Evolutionary conservation across 345 rosid species (phyloP).

Genomic region (Passiflora organensis): DNA sequence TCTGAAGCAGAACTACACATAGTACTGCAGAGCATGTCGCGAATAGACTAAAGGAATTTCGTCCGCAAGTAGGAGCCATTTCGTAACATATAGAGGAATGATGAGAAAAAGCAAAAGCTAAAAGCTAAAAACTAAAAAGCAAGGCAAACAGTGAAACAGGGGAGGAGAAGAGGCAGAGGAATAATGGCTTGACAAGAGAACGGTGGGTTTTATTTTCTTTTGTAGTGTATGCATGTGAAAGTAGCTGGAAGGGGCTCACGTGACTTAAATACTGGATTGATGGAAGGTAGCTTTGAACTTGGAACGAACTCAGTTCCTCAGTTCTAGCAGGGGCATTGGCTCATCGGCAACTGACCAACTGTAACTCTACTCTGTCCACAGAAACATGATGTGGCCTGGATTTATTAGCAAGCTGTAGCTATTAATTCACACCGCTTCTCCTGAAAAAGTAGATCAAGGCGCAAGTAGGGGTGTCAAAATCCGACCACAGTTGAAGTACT

Average conservation of each 20-base stretch:
- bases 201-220: neutral
- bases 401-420: neutral
- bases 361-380: neutral
- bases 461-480: no score
- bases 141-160: neutral
- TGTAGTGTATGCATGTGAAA: slow-evolving; percentile 22
- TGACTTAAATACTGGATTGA: slow-evolving; percentile 4
- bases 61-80: neutral
- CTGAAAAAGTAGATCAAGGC: no score
- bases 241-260: slow-evolving; percentile 7
- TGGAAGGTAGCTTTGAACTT: neutral
- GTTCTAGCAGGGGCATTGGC: neutral
- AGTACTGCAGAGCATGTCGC: slow-evolving; percentile 27
- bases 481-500: no score
- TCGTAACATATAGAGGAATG: neutral
- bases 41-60: neutral
- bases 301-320: neutral
- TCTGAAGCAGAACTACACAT: slow-evolving; percentile 28
- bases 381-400: neutral
- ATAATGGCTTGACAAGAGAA: neutral
- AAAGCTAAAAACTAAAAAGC: neutral
- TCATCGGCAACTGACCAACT: neutral
- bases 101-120: neutral
- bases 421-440: neutral
- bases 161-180: neutral